A percentile compares a stretch with the other conserved stretches of the same genome.
Conservation (phyloP, 257 asterid genomes). For the Coffea eugenioides region DNA sequence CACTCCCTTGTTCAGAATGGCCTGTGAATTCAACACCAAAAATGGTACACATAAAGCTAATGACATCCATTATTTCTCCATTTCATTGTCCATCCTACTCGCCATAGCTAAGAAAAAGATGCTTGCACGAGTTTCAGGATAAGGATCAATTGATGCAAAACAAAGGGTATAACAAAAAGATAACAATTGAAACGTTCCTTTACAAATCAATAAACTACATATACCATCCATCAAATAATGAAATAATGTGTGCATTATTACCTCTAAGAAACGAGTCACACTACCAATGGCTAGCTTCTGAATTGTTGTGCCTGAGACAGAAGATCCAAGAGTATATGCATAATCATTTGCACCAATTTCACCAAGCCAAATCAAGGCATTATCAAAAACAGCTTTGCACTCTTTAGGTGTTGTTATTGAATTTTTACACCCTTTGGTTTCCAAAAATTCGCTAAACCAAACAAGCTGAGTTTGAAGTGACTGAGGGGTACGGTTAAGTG, state of each 20-base stretch:
- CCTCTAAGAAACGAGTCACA: constrained; percentile 55
- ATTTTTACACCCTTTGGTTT: constrained; percentile 46
- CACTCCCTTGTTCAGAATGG: constrained; percentile 60
- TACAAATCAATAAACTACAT: no score
- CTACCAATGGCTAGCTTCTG: constrained; percentile 59
- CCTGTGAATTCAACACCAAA: constrained; percentile 27
- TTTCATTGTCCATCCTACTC: no score
- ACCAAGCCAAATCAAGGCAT: constrained; percentile 75
- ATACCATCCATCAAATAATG: no score
- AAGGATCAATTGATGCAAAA: no score
- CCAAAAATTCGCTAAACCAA: constrained; percentile 54
- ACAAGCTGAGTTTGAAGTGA: constrained; percentile 59
- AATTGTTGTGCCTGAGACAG: constrained; percentile 39
- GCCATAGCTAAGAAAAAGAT: no score
- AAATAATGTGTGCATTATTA: constrained; percentile 11
- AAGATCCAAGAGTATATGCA: constrained; percentile 60
- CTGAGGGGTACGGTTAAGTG: constrained; percentile 56
- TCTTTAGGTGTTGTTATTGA: constrained; percentile 26
- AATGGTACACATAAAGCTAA: no score
- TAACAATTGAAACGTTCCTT: no score
- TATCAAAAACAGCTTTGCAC: constrained; percentile 40
- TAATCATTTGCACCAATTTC: constrained; percentile 82
- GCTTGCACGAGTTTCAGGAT: no score
- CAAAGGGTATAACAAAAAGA: no score
- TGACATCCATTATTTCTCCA: no score